Base-by-base conservation (phyloP, 2,329 filamentous ascomycete genomes). In the Trichoderma lentiforme region DNA sequence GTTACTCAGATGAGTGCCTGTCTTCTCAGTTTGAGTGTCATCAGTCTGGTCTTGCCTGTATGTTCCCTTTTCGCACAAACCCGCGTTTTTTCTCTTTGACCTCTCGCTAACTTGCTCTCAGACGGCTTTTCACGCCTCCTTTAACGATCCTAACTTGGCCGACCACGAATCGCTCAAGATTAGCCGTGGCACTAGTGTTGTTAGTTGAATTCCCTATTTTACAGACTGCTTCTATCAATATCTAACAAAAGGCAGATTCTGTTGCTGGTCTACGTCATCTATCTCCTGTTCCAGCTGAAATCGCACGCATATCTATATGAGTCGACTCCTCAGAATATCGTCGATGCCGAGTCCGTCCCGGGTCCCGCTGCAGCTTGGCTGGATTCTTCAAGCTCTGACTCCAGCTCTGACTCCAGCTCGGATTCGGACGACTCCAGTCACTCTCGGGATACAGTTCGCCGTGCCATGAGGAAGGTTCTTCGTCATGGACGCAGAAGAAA, bases 1-100 rank as follows among this genome's bases (percentile, higher is more conserved):
- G 93, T 97, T 72, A 97, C 94, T 1, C 94, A 98, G 80, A 97
- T 97, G 93, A 97, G 94, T 80, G 95, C 95, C 66, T 97, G 94
- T 83, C 86, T 98, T 76, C 88, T 98, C 76, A 97, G 93, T 84
- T 82, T 97, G 81, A 95, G 93, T 78, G 95, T 97, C 73, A 95
- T 93, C 82, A 97, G 94, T 84, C 85, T 97, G 26, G 87, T 97
- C 30, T 83, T 98, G 14, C 94, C 95, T 1, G 91, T 92, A 82
- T 76, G 88, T 82, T 21, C 14, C 9, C 6, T 26, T 51, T n/a
- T 15, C 12, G 9, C 9, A 24, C 7, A 21, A 24, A 21, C 4
- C 26, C 26, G 11, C 15, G 4, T 28, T 34, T 2, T 43, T 15
- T 77, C 87, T 21, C 83, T 36, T 78, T 30, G 9, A 18, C 2